Evolutionary conservation across 139 green algal species (phyloP), one percentile per base, ranked within the genome.

Genomic region (Chlamydomonas schloesseri): DNA sequence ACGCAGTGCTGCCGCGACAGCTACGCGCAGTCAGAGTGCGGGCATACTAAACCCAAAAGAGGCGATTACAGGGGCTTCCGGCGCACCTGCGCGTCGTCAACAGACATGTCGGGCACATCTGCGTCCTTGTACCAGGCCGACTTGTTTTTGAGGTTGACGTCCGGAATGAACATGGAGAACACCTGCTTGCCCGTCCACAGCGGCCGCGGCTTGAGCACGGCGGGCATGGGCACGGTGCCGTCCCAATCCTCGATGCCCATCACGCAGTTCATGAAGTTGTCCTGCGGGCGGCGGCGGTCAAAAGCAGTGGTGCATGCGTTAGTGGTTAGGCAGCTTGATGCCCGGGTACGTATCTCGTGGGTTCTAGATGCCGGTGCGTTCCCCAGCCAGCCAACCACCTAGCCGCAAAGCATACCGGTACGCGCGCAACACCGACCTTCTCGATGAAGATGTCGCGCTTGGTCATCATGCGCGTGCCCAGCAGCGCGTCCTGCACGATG

Each of bases 361-460:
- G n/a, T n/a, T n/a, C n/a, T n/a, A n/a, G n/a, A n/a, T n/a, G n/a
- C n/a, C n/a, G n/a, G n/a, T n/a, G n/a, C n/a, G n/a, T n/a, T n/a
- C n/a, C n/a, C n/a, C n/a, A n/a, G n/a, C n/a, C n/a, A n/a, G n/a
- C n/a, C n/a, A n/a, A n/a, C n/a, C n/a, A n/a, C n/a, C n/a, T n/a
- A n/a, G n/a, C n/a, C n/a, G n/a, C n/a, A n/a, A n/a, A n/a, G n/a
- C n/a, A n/a, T n/a, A n/a, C n/a, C n/a, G n/a, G n/a, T n/a, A n/a
- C n/a, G n/a, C n/a, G n/a, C n/a, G n/a, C n/a, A n/a, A n/a, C n/a
- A n/a, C n/a, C n/a, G n/a, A 50, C 42, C 89, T 96, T 96, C 83
- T 96, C 91, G 53, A 99, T 98, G 93, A 99, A 99, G 15, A 95
- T 98, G 94, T 99, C 98, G 21, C 98, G 94, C 93, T 98, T 98